phyloP scores from a whole-genome alignment of 169 alveolate species.

The Plasmodium reichenowi region DNA sequence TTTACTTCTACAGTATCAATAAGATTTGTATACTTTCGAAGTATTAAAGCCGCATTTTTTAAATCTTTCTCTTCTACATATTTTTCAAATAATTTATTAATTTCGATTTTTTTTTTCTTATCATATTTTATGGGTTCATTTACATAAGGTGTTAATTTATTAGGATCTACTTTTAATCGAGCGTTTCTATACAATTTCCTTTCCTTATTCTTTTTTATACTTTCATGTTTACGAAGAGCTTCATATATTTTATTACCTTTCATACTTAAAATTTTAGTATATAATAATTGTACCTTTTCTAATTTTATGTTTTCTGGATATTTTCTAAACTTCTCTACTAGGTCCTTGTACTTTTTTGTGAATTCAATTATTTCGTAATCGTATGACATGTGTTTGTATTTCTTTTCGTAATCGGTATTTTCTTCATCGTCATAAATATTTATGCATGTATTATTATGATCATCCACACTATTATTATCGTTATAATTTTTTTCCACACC shows the following conservation, averaged over 20 bases:
- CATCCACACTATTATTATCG: not conserved
- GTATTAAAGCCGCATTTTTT: conserved; percentile 80
- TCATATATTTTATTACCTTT: conserved; percentile 41
- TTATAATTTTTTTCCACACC: too few relatives aligned
- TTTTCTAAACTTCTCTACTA: conserved; percentile 30
- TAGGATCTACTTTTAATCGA: conserved; percentile 69
- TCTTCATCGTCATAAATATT: conserved; percentile 35
- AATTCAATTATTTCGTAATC: conserved; percentile 54
- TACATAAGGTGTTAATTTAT: conserved; percentile 83
- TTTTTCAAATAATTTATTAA: conserved; percentile 79
- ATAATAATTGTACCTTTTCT: conserved; percentile 52
- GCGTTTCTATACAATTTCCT: conserved; percentile 50
- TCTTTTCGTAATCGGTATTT: conserved; percentile 29
- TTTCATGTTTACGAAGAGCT: conserved; percentile 78
- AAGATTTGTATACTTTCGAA: conserved; percentile 79
- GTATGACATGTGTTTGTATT: conserved; percentile 39
- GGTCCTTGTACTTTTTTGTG: conserved; percentile 41
- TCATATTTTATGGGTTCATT: conserved; percentile 84
- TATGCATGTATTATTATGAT: too few relatives aligned
- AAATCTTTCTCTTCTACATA: conserved; percentile 84
- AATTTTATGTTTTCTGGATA: conserved; percentile 43
- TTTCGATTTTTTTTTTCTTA: conserved; percentile 77
- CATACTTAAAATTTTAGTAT: conserved; percentile 62
- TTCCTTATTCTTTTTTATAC: conserved; percentile 40
- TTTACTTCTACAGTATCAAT: conserved; percentile 38